These are phyloP conservation scores for Kwoniella pini DNA, from an alignment of 768 basidiomycete genomes.

Conservation along the genomic window DNA sequence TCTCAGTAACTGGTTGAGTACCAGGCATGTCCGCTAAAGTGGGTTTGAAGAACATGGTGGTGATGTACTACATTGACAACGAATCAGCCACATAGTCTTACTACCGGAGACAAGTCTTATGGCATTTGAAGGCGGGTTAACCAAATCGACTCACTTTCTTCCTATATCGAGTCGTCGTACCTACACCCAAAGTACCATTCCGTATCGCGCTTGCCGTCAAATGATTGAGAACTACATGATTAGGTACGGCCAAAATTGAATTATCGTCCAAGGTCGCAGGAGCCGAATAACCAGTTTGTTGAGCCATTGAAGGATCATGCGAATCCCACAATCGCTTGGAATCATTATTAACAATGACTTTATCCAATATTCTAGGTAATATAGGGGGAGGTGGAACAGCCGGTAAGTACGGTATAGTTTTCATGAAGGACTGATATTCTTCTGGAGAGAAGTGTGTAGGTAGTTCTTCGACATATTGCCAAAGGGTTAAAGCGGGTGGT, in stretches of 20 bases:
- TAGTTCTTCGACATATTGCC: slow-evolving; percentile 79
- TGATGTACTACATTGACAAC: slow-evolving; percentile 68
- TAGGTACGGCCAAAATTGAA: slow-evolving; percentile 86
- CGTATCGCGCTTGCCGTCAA: slow-evolving; percentile 91
- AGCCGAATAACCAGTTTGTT: slow-evolving; percentile 14
- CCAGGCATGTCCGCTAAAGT: slow-evolving; percentile 30
- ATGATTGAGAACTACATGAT: slow-evolving; percentile 91
- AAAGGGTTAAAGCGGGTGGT: slow-evolving; percentile 73
- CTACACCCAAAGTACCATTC: slow-evolving; percentile 90
- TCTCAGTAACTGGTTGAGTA: background rate
- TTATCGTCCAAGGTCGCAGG: slow-evolving; percentile 67
- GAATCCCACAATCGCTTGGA: slow-evolving; percentile 34
- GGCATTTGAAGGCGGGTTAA: no score
- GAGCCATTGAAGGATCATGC: slow-evolving; percentile 29
- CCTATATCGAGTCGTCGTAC: slow-evolving; percentile 84
- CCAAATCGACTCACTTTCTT: slow-evolving; percentile 67
- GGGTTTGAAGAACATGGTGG: slow-evolving; percentile 80
- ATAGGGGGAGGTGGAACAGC: slow-evolving; percentile 83
- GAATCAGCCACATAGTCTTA: no score
- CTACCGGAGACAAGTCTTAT: no score
- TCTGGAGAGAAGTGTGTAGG: slow-evolving; percentile 49
- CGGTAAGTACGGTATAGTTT: slow-evolving; percentile 62
- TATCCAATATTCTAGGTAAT: slow-evolving; percentile 87
- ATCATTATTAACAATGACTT: slow-evolving; percentile 77
- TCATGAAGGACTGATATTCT: slow-evolving; percentile 35